Evolutionary conservation across 202 grass and related monocot genomes (phyloP), one percentile per base, ranked within the genome.

Genomic region (Setaria italica): DNA sequence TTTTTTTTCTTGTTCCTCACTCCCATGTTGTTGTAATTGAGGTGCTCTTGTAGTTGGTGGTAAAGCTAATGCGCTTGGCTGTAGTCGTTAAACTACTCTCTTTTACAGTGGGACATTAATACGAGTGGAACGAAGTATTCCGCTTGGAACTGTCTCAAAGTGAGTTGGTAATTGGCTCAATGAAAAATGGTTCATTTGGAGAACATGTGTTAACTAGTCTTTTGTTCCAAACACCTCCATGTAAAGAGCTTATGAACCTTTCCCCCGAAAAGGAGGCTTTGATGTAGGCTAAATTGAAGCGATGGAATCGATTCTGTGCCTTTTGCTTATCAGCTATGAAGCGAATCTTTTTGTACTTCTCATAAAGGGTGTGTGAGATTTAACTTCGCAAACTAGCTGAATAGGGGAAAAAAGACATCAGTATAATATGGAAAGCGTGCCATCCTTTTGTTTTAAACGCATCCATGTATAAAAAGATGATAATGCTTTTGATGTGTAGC

Each of bases 21-120:
- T 63, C 20, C 78, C 63, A 71, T 85, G 72, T 71, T 76, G 43
- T 2, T 88, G 79, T 45, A 80, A 65, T 74, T 74, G 35, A 37
- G 35, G 35, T 37, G 35, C 3, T 3, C 35, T 4, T 37, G 35
- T 25, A 25, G 25, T 37, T 37, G 77, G 77, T 42, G 68, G 68
- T 37, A 63, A 85, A 85, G 39, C 37, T 58, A 58, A 75, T 67
- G 37, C 17, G 48, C 32, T 67, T 37, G 59, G 59, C 6, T 49
- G 25, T 2, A 66, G 46, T 21, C 77, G 46, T 35, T 56, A 47
- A 80, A 78, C 63, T 37, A 25, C 25, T 6, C 4, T 48, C 34
- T 37, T 43, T 5, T 59, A 59, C 55, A 32, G 16, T 53, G 35
- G 16, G 19, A 2, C 1, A 45, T 32, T 39, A 64, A 33, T 56